Base-by-base conservation (phyloP, 805 yeast genomes). In the Zygosaccharomyces siamensis region DNA sequence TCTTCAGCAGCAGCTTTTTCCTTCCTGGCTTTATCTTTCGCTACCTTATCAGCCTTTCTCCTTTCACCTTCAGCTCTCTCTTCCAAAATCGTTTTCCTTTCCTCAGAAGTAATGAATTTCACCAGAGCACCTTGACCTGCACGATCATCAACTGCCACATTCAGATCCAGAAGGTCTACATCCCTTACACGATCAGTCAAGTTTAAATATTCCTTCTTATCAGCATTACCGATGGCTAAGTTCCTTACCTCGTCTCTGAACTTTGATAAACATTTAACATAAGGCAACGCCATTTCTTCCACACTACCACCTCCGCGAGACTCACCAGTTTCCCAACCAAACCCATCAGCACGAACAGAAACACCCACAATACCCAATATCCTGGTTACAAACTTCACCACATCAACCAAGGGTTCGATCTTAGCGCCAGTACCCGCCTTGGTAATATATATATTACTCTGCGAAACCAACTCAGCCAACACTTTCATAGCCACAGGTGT, bases 61-160 rank as follows among this genome's bases (percentile, higher is more conserved):
- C 79, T 80, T 57, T 80, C 84, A 10, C 12, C 16, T 53, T 78
- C 83, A 40, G 74, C 77, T 53, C 85, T 85, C 39, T 71, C 64
- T 27, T 65, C 65, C 11, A 85, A 59, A 38, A 87, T 72, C 50
- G 84, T 92, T 33, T 72, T 74, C 63, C 79, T 80, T 64, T 92
- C 98, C 28, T 73, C 76, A 6, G 72, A 78, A 46, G 78, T 81
- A 54, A 93, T 72, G 58, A 92, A 85, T 68, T 93, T 93, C 39
- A 93, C 77, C 51, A 93, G 75, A 0, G 97, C 90, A n/a, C 82
- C 76, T 58, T 78, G 80, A 2, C 84, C 89, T 51, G 77, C 84
- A 60, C 97, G 81, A 68, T 93, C 99, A 64, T 92, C 98, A 47
- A 93, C 72, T 1, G 95, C 81, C 37, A 93, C 84, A 26, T 95